Base-by-base conservation (phyloP, 225 moss, liverwort and hornwort species). In the Physcomitrellopsis africana region DNA sequence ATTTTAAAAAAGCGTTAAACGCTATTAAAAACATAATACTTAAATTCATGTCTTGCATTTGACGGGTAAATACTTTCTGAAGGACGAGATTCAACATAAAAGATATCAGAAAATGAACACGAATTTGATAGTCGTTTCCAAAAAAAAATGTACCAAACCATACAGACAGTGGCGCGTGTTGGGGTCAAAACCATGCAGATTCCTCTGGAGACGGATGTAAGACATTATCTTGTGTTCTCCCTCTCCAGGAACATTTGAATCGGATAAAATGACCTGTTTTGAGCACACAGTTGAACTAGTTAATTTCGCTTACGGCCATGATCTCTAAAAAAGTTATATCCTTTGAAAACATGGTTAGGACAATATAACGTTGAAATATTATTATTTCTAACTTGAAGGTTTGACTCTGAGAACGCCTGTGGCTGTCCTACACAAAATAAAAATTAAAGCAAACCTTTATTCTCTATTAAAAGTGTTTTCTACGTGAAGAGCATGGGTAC, bases 161-260 rank as follows among this genome's bases (percentile, higher is more conserved):
- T 99, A 99, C 14, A 99, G 92, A 77, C 97, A 99, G 56, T 99
- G 97, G 69, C 95, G 89, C 63, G 95, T 95, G 77, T 95, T 81
- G 26, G 97, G 97, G 70, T 99, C 81, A 84, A 85, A 89, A 81
- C 92, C 97, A 70, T 86, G 90, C 79, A 93, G 82, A 74, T 95
- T 99, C 81, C 95, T 84, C 74, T 99, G 95, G 69, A 99, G 93
- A 46, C 97, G 94, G 62, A 99, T 95, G 64, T 92, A 99, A 12
- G 97, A 99, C 97, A 99, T 99, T 26, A 99, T 86, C 72, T 99
- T 99, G 71, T 99, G 97, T 80, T 99, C 97, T 68, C 97, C 95
- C 76, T 99, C 97, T 16, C 97, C 97, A 81, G 95, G 97, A 61
- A 88, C 94, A 87, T 99, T 99, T 69, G 95, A 80, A 82, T 99